Conservation (phyloP, 495 filamentous ascomycete species). For the Margaritispora aquatica region DNA sequence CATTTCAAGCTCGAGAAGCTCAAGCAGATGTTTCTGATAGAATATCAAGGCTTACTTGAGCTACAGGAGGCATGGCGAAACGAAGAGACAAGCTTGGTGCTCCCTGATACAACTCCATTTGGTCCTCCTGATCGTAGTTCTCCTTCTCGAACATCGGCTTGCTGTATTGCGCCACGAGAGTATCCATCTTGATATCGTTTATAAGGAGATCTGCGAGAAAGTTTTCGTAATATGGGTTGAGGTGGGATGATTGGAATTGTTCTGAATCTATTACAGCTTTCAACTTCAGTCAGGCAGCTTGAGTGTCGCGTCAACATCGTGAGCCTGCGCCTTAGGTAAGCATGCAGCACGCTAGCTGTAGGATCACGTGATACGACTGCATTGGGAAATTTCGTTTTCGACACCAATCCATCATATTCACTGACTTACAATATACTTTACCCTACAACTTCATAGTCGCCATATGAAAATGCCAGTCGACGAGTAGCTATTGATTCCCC, state of each 20-base stretch:
- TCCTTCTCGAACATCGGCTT: slow-evolving; percentile 66
- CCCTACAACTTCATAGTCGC: no score
- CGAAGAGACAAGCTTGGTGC: slow-evolving; percentile 70
- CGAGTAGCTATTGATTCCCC: no score
- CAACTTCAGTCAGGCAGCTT: slow-evolving; percentile 22
- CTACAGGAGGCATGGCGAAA: slow-evolving; percentile 91
- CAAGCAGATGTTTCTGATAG: not conserved
- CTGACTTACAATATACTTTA: no score
- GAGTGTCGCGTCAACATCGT: slow-evolving; percentile 12
- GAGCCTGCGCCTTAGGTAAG: not conserved
- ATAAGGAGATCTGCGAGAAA: slow-evolving; percentile 15
- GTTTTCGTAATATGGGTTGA: not conserved
- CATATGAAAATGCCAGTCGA: no score
- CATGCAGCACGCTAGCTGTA: not conserved
- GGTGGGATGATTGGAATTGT: slow-evolving; percentile 7
- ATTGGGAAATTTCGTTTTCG: no score
- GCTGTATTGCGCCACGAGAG: slow-evolving; percentile 85
- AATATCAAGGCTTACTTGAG: slow-evolving; percentile 56
- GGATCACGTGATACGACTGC: slow-evolving; percentile 4
- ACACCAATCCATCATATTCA: no score
- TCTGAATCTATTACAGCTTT: no score
- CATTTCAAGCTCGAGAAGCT: slow-evolving; percentile 9
- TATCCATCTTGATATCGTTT: slow-evolving; percentile 63
- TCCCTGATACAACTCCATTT: slow-evolving; percentile 62
- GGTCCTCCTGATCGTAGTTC: slow-evolving; percentile 64